Conservation (phyloP, 768 basidiomycete species). For the Mrakia blollopis region DNA sequence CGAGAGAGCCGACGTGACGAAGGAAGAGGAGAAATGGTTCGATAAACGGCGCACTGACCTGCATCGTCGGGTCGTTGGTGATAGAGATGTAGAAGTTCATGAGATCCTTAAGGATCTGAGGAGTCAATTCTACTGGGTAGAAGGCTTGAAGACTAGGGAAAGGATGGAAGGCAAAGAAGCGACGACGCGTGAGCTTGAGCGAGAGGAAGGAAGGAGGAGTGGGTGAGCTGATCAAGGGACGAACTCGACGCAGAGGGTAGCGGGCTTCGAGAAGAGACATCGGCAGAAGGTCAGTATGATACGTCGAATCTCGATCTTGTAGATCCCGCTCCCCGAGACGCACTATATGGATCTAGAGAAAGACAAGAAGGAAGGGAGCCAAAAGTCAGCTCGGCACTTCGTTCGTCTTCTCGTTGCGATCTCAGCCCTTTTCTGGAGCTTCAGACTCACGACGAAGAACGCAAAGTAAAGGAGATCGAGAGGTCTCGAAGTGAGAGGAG, state of each 20-base stretch:
- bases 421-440: no score
- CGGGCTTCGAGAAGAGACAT: slow-evolving; percentile 44
- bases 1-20: slow-evolving; percentile 8
- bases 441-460: slow-evolving; percentile 54
- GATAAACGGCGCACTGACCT: slow-evolving; percentile 20
- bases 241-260: slow-evolving; percentile 61
- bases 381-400: neutral
- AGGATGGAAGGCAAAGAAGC: neutral
- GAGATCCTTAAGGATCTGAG: slow-evolving; percentile 53
- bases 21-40: neutral
- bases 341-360: slow-evolving; percentile 56
- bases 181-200: no score
- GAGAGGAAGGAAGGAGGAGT: neutral
- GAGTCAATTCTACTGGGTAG: slow-evolving; percentile 50
- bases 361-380: neutral
- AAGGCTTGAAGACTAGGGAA: slow-evolving; percentile 53
- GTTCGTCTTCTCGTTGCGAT: neutral
- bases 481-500: slow-evolving; percentile 56
- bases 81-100: slow-evolving; percentile 33
- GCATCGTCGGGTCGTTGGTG: slow-evolving; percentile 33
- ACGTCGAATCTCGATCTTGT: no score
- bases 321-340: slow-evolving; percentile 17
- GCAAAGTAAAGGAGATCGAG: slow-evolving; percentile 63
- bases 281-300: neutral
- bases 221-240: neutral